Conservation (phyloP, 2,329 filamentous ascomycete species). For the Paecilomyces sp. region DNA sequence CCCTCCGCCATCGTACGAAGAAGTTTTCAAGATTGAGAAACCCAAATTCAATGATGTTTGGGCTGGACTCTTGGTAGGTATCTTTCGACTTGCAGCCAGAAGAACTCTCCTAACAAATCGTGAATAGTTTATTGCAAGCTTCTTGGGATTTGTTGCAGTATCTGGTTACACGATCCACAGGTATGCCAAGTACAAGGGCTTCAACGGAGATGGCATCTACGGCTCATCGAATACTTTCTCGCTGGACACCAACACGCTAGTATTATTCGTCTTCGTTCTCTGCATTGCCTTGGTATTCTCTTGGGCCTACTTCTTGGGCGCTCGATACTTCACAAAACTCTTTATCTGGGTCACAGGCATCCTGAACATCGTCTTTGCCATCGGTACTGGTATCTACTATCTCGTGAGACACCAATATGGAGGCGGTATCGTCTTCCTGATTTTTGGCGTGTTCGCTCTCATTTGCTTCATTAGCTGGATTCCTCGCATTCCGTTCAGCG, state of each 20-base stretch:
- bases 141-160: slow-evolving; percentile 67
- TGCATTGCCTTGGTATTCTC: slow-evolving; percentile 67
- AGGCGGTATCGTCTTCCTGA: slow-evolving; percentile 77
- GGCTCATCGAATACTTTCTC: slow-evolving; percentile 57
- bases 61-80: slow-evolving; percentile 68
- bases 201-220: slow-evolving; percentile 69
- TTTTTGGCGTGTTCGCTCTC: slow-evolving; percentile 73
- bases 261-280: slow-evolving; percentile 76
- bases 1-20: slow-evolving; percentile 32
- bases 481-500: slow-evolving; percentile 80
- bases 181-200: slow-evolving; percentile 57
- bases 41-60: slow-evolving; percentile 90
- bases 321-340: slow-evolving; percentile 73
- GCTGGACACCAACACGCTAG: slow-evolving; percentile 75
- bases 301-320: slow-evolving; percentile 67
- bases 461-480: slow-evolving; percentile 88
- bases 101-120: slow-evolving; percentile 3
- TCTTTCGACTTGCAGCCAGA: not conserved
- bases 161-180: slow-evolving; percentile 69
- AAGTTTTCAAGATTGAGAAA: slow-evolving; percentile 72
- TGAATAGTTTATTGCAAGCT: slow-evolving; percentile 59
- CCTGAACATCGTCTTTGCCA: slow-evolving; percentile 72
- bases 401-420: slow-evolving; percentile 69
- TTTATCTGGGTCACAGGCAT: slow-evolving; percentile 93
- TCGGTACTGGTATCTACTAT: slow-evolving; percentile 86